Conservation (phyloP, 2,329 filamentous ascomycete species). For the Metarhizium guizhouense region DNA sequence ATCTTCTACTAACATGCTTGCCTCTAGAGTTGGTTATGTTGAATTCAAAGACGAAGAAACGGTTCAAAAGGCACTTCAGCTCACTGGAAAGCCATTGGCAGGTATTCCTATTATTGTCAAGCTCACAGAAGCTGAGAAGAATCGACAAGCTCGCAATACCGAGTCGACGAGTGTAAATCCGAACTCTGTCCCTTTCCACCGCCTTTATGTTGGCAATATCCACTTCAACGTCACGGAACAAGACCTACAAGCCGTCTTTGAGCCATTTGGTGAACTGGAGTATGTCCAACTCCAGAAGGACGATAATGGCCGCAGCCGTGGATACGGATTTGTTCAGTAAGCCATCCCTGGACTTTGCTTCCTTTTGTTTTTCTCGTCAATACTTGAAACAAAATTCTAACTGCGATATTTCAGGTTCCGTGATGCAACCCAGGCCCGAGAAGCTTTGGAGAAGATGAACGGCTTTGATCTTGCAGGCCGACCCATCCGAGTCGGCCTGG, state of each 20-base stretch:
- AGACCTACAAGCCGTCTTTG: slow-evolving; percentile 92
- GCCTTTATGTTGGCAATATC: slow-evolving; percentile 97
- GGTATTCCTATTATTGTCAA: slow-evolving; percentile 98
- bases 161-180: slow-evolving; percentile 60
- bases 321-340: slow-evolving; percentile 98
- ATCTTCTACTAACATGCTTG: slow-evolving; percentile 25
- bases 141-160: slow-evolving; percentile 83
- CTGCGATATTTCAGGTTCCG: slow-evolving; percentile 54
- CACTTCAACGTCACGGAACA: slow-evolving; percentile 98
- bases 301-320: slow-evolving; percentile 79
- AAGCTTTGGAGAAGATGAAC: slow-evolving; percentile 98
- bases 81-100: slow-evolving; percentile 97
- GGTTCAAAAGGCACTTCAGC: slow-evolving; percentile 85
- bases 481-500: slow-evolving; percentile 95
- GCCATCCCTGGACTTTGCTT: slow-evolving; percentile 27
- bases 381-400: background rate
- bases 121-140: slow-evolving; percentile 98
- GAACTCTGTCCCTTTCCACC: slow-evolving; percentile 89
- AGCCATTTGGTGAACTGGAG: slow-evolving; percentile 94
- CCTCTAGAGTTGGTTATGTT: slow-evolving; percentile 85
- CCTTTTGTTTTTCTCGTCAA: background rate
- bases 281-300: slow-evolving; percentile 98
- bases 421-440: slow-evolving; percentile 82
- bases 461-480: slow-evolving; percentile 96
- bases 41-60: slow-evolving; percentile 97